Evolutionary conservation across 179 eudicot genomes (phyloP), one percentile per base, ranked within the genome.

Genomic region (Spergularia azorica): DNA sequence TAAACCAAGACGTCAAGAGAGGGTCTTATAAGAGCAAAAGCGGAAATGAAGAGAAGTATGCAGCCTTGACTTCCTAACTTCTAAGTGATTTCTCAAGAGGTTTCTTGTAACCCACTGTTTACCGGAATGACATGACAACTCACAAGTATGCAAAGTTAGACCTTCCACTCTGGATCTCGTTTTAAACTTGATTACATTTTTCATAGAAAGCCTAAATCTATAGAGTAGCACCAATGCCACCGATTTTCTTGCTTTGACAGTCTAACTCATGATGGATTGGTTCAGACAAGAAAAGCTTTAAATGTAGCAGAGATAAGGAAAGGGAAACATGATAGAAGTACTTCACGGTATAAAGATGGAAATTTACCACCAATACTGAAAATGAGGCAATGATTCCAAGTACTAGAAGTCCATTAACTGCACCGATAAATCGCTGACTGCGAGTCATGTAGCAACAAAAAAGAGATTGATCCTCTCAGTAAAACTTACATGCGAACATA

Each of bases 361-460:
- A 56, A 48, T 68, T 90, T 89, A 95, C 98, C 97, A 93, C 97
- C 70, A 95, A 88, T 72, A 89, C 87, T 60, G 92, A 79, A 81
- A 95, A 95, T 54, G 99, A 88, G 55, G 77, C 63, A 54, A 95
- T 76, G 84, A 95, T 93, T 71, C 97, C 95, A 67, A 89, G 51
- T n/a, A 95, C 84, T 65, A 95, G 88, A 81, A 83, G 78, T 74
- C 97, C 99, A 82, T 92, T 95, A 55, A 95, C 91, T 63, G 97
- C 91, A 61, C 95, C 98, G 80, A 95, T 87, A 76, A 91, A 21
- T 74, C 91, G 89, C 85, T 92, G 98, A 86, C 98, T 92, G 83
- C 88, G 87, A 48, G 46, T 60, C 55, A 73, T 50, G 70, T 64
- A 75, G 77, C 54, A 76, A 10, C 18, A 56, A 32, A 68, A n/a